Base-by-base conservation (phyloP, 768 basidiomycete species). In the Terana coerulea region DNA sequence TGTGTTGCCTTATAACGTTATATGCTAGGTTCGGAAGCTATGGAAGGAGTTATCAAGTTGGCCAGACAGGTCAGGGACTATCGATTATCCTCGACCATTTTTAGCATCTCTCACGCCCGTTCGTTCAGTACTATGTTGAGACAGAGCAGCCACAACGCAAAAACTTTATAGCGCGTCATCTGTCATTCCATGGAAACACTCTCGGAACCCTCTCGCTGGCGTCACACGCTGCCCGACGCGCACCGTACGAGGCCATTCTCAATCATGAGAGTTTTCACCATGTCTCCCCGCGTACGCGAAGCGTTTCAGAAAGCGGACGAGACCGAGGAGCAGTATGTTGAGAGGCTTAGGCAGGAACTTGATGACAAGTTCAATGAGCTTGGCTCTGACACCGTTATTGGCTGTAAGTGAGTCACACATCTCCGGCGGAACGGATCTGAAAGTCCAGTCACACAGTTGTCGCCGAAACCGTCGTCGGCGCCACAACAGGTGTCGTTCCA, bases 151-250 rank as follows among this genome's bases (percentile, higher is more conserved):
- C 78, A 0, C 68, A 86, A 59, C 80, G 92, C 48, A 81, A 57
- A 50, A 87, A 91, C 58, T 92, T 86, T 61, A 91, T 95, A 57
- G 89, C 79, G 24, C 78, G 91, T 9, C 65, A 84, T 28, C 69
- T 91, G 30, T 89, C 88, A 2, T 95, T 83, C 70, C 92, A 95
- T 63, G 93, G 92, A 1, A 94, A 92, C 63, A 89, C 89, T 2
- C 59, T 91, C 24, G 76, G 74, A 30, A 86, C 87, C 0, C 69
- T 93, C 19, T 79, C 85, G 14, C 70, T 91, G 17, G 80, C 81
- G 3, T 72, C 80, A 56, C 84, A 92, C 59, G 83, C 86, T 3
- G 59, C 66, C 42, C 80, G 90, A 12, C 83, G 89, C 34, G 76
- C 70, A 11, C 85, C 86, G 4, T 93, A 88, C 62, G 78, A 74